Evolutionary conservation across 2,329 filamentous ascomycete species (phyloP).

Genomic region (Colletotrichum incanum): DNA sequence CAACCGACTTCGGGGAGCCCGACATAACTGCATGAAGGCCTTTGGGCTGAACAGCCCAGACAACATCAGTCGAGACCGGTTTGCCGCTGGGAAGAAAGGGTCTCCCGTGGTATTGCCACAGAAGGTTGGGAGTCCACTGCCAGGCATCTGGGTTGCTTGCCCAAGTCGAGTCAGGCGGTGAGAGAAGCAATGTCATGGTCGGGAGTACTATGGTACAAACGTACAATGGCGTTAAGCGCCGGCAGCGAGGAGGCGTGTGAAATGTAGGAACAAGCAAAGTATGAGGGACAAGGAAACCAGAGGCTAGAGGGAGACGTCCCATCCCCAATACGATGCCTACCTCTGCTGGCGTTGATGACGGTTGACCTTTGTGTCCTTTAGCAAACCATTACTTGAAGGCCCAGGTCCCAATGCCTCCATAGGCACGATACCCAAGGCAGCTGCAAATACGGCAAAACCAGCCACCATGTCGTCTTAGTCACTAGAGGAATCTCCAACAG

Average conservation of each 20-base stretch:
- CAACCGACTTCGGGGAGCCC: slow-evolving; percentile 34
- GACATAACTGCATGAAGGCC: slow-evolving; percentile 29
- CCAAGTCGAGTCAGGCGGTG: slow-evolving; percentile 42
- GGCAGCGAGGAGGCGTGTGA: slow-evolving; percentile 1
- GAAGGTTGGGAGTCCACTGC: slow-evolving; percentile 34
- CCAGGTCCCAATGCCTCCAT: not conserved
- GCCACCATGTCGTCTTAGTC: slow-evolving; percentile 9
- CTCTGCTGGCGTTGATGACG: not conserved
- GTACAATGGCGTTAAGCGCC: slow-evolving; percentile 14
- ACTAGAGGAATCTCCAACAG: not conserved
- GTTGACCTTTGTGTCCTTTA: not conserved
- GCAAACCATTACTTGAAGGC: slow-evolving; percentile 18
- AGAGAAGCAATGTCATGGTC: slow-evolving; percentile 23
- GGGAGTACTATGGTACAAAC: not conserved
- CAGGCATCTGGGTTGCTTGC: slow-evolving; percentile 38
- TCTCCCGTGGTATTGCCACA: slow-evolving; percentile 39
- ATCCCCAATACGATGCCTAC: not conserved
- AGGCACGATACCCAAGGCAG: not conserved
- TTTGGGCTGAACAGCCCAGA: slow-evolving; percentile 20
- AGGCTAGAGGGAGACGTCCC: not conserved
- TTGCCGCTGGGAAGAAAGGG: slow-evolving; percentile 33
- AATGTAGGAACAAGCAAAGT: not conserved
- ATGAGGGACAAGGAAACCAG: not conserved
- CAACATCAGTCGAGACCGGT: slow-evolving; percentile 31
- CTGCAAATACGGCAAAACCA: slow-evolving; percentile 1